Evolutionary conservation across 31 red algal genomes (phyloP), one percentile per base, ranked within the genome.

Genomic region (Endocladia muricata): DNA sequence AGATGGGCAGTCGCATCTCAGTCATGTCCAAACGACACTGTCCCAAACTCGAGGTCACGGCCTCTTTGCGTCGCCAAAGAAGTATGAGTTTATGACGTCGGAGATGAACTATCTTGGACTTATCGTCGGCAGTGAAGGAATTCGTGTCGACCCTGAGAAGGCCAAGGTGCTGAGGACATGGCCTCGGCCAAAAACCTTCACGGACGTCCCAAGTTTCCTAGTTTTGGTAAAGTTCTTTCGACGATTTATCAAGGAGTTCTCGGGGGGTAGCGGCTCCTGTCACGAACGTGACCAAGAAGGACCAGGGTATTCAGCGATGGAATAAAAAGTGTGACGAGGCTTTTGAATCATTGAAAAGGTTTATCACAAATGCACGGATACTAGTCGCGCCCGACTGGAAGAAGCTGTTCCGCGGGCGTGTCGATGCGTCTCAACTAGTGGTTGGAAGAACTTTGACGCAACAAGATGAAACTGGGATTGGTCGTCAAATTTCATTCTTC

Each of bases 271-370:
- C 74, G 13, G 31, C 7, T 40, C 74, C 55, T 39, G 36, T 63
- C 13, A 77, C 74, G 21, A 57, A 61, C 35, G 55, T 77, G 23
- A 77, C 73, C 25, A 60, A 39, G 51, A 77, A 62, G 55, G 55
- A 49, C 21, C 43, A 6, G 37, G 37, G 68, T 30, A 72, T 72
- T 25, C 36, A 19, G 25, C 43, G 34, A 42, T 72, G 68, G 68
- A 42, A 49, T 15, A 4, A 42, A n/a, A 31, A 72, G 7, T 48
- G 68, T 25, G 68, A 72, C 25, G 0, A 44, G 35, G 68, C 38
- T 29, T 72, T 72, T 42, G 35, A 7, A 72, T 3, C 4, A 4
- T 42, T 72, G 35, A 51, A 72, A 42, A 33, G n/a, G 3, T 42
- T 42, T 23, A 0, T 72, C 8, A 49, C 34, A 8, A 31, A n/a